These are phyloP conservation scores for Syzygium jambos DNA, from an alignment of 345 rosid species.

Conservation along the genomic window DNA sequence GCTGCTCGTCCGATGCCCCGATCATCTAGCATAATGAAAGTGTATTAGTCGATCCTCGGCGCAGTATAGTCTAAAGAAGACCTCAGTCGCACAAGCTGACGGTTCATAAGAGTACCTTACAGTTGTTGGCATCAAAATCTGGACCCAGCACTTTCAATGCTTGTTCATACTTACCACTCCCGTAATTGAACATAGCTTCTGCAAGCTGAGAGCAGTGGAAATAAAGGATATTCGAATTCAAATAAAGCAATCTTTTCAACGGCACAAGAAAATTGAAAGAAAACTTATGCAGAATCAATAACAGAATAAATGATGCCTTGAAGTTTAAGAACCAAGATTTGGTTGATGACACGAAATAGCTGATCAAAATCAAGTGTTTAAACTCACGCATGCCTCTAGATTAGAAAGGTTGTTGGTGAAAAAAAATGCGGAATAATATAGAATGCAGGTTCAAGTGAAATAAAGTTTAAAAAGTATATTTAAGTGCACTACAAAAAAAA, in stretches of 20 bases:
- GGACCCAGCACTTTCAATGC: conserved; percentile 57
- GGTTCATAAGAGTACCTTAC: conserved; percentile 37
- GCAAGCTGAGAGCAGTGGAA: conserved; percentile 42
- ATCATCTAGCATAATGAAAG: conserved; percentile 30
- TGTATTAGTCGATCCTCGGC: background rate
- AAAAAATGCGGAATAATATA: background rate
- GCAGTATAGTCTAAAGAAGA: background rate
- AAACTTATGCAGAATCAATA: background rate
- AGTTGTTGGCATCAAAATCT: conserved; percentile 53
- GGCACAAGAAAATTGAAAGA: background rate
- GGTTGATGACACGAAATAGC: background rate
- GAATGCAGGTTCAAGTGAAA: background rate
- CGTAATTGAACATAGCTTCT: conserved; percentile 59
- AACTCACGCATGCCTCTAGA: background rate
- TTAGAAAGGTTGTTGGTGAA: background rate
- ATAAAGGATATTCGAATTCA: background rate
- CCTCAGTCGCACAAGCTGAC: background rate
- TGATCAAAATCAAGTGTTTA: background rate
- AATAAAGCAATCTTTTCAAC: background rate
- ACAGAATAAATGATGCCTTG: background rate
- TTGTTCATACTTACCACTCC: conserved; percentile 36
- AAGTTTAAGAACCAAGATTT: background rate
- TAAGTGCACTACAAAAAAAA: background rate
- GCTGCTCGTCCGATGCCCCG: conserved; percentile 88
- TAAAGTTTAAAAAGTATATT: background rate